These are phyloP conservation scores for Alternaria gaisen DNA, from an alignment of 2,329 filamentous ascomycete species.

Conservation along the genomic window DNA sequence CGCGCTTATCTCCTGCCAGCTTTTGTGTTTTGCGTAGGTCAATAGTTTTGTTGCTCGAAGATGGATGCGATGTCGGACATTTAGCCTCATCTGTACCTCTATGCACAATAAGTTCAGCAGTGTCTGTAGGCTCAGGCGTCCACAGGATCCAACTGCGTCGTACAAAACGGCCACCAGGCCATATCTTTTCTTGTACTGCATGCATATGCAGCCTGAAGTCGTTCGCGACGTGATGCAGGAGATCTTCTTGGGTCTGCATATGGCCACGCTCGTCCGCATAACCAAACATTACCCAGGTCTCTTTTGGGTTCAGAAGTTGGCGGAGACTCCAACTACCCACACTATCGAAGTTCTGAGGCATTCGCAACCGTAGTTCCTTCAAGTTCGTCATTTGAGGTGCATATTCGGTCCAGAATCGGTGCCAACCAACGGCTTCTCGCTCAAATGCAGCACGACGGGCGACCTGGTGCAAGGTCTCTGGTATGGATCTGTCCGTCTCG, in stretches of 20 bases:
- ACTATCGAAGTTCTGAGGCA: constrained; percentile 32
- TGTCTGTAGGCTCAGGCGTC: neutral
- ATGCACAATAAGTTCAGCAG: neutral
- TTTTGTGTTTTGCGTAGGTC: neutral
- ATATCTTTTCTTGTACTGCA: constrained; percentile 12
- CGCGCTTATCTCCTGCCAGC: neutral
- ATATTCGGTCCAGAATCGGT: constrained; percentile 36
- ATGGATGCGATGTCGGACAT: neutral
- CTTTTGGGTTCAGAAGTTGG: constrained; percentile 20
- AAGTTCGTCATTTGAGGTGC: constrained; percentile 24
- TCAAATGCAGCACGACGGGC: constrained; percentile 26
- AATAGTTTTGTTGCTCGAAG: neutral
- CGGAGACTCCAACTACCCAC: constrained; percentile 27
- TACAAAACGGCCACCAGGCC: constrained; percentile 25
- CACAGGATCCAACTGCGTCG: constrained; percentile 23
- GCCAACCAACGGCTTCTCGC: constrained; percentile 38
- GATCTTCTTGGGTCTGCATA: constrained; percentile 27
- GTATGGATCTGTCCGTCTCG: constrained; percentile 10
- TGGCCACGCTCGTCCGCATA: constrained; percentile 32
- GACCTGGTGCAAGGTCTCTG: constrained; percentile 18
- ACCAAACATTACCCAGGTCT: constrained; percentile 28
- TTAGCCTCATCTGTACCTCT: neutral
- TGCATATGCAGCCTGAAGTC: constrained; percentile 2
- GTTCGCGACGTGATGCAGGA: neutral
- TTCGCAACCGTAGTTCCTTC: constrained; percentile 30